Base-by-base conservation (phyloP, 2,329 filamentous ascomycete species). In the Dryadomyces sulphureus region DNA sequence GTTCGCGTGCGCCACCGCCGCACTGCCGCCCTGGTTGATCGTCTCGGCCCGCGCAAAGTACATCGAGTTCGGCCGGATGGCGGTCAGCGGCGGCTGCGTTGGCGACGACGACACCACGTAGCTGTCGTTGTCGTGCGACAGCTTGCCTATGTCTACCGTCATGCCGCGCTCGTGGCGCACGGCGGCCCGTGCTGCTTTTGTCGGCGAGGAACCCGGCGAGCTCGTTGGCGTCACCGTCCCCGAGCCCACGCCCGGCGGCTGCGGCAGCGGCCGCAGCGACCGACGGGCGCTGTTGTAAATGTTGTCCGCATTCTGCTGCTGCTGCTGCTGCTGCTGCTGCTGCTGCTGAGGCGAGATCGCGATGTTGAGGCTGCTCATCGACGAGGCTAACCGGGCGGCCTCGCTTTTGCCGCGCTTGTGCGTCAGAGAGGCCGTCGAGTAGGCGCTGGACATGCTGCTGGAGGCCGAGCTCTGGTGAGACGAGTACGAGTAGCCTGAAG, bases 321-420 rank as follows among this genome's bases (percentile, higher is more conserved):
- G 60, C 58, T 66, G 60, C 7, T 14, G 34, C 14, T 16, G 9
- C 32, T 7, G 32, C 34, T 36, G n/a, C 11, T 30, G 14, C 20
- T 35, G 32, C 14, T 49, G 50, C 57, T 34, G 54, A 53, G 27
- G 19, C 53, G 46, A 20, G 12, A 45, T 45, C 17, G 57, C 53
- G 50, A 58, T 68, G 65, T 58, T 70, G 61, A 62, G 68, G 35
- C 20, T 32, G 38, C 41, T 42, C 22, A 53, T 49, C 58, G 48
- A 64, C 63, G 53, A 72, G 64, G 49, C 68, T 62, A 54, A 70
- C 59, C 57, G 78, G 72, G 38, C 69, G 68, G 49, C 74, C 67
- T 92, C 84, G 63, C 84, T 90, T 61, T 79, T 73, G 50, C 84
- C 84, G 59, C 86, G 77, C 61, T 79, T 83, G 58, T 90, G 85